Evolutionary conservation across 495 filamentous ascomycete genomes (phyloP).

Genomic region (Neurospora sp.): DNA sequence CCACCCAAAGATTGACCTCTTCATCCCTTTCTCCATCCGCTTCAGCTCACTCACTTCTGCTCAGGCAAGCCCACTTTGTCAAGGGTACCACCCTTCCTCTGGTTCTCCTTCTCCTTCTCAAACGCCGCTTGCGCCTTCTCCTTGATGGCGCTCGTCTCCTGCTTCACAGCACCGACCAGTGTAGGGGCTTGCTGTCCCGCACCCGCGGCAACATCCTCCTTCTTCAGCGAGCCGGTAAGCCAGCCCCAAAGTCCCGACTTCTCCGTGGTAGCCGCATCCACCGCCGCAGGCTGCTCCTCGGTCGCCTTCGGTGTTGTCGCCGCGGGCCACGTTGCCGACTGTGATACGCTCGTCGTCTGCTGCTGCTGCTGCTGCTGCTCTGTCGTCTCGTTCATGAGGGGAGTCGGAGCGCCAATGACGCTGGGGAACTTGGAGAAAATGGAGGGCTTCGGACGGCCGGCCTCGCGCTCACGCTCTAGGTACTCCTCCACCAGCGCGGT

Average conservation of each 20-base stretch:
- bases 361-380: neutral
- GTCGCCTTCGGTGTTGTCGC: neutral
- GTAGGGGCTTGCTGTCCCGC: slow-evolving; percentile 21
- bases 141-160: slow-evolving; percentile 16
- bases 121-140: slow-evolving; percentile 37
- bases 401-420: slow-evolving; percentile 16
- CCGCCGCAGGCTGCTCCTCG: slow-evolving; percentile 25
- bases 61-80: slow-evolving; percentile 31
- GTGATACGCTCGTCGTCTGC: slow-evolving; percentile 1
- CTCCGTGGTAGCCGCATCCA: slow-evolving; percentile 9
- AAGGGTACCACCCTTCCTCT: slow-evolving; percentile 37
- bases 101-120: slow-evolving; percentile 38
- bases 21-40: slow-evolving; percentile 4
- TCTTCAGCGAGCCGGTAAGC: slow-evolving; percentile 42
- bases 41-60: slow-evolving; percentile 1
- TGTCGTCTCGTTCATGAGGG: neutral
- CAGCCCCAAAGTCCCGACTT: slow-evolving; percentile 19
- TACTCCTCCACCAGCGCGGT: slow-evolving; percentile 37
- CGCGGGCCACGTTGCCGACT: slow-evolving; percentile 8
- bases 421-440: slow-evolving; percentile 26
- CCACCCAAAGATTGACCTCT: neutral
- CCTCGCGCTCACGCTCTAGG: slow-evolving; percentile 19
- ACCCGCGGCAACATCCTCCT: slow-evolving; percentile 38
- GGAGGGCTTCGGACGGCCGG: slow-evolving; percentile 9
- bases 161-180: slow-evolving; percentile 26